Evolutionary conservation across 225 moss, liverwort and hornwort genomes (phyloP).

Genomic region (Pleurozium schreberi): DNA sequence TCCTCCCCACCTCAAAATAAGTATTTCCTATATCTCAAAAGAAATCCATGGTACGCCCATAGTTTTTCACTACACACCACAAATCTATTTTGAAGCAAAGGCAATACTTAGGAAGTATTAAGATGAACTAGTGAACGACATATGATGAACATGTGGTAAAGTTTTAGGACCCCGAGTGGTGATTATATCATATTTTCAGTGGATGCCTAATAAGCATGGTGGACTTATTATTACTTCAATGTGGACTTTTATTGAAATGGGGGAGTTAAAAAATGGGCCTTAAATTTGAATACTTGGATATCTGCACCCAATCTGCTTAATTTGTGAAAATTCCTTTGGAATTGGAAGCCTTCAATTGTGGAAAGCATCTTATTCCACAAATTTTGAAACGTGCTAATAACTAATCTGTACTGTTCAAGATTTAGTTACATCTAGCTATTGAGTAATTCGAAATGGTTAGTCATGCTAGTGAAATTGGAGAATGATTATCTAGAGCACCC

Average conservation of each 20-base stretch:
- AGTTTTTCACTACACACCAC: neutral
- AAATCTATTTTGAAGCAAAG: neutral
- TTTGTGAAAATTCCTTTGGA: neutral
- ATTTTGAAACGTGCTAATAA: neutral
- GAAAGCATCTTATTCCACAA: neutral
- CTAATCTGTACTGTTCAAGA: neutral
- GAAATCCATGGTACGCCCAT: rapidly evolving
- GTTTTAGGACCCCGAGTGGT: neutral
- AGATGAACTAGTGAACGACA: neutral
- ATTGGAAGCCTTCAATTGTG: neutral
- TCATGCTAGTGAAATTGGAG: neutral
- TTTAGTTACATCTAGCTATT: neutral
- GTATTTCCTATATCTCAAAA: neutral
- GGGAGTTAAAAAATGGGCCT: neutral
- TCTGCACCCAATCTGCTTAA: neutral
- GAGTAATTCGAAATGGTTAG: neutral
- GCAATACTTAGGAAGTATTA: no score
- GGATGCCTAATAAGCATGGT: neutral
- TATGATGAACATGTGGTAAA: no score
- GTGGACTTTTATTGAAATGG: neutral
- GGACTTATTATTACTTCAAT: neutral
- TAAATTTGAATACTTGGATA: neutral
- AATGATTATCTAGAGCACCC: neutral
- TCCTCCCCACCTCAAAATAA: neutral
- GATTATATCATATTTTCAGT: neutral